Base-by-base conservation (phyloP, 2,329 filamentous ascomycete genomes). In the Chaetomiaceae sp. region DNA sequence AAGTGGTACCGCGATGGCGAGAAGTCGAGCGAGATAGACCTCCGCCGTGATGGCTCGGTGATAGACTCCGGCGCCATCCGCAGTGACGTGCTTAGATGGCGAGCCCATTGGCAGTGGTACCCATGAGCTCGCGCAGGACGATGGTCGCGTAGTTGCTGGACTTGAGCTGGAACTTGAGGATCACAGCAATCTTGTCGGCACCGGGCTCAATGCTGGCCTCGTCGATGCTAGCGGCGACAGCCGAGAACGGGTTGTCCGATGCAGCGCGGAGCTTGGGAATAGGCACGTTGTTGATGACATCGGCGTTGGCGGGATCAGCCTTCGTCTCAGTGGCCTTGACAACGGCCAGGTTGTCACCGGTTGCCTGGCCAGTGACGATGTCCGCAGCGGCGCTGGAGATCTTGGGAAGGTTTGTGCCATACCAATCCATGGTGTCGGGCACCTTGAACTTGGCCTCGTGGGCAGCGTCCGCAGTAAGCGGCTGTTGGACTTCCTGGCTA, bases 141-240 rank as follows among this genome's bases (percentile, higher is more conserved):
- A 70, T 60, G 13, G 67, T 70, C 2, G 67, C 67, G 39, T 70
- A 70, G 58, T 67, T 68, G 61, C 67, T 70, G 14, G 62, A 53
- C 44, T 61, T 63, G 7, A 70, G 59, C 31, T 66, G 63, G 50
- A 70, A 69, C 51, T 68, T 68, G 27, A 70, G 63, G 7, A 64
- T 60, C 7, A 70, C 67, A 16, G 67, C 67, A 52, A 70, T 63
- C 54, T 67, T 65, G 44, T 48, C 42, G 3, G 58, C 60, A n/a
- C 34, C 31, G 4, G 52, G 51, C 14, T 55, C 50, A 20, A 55
- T 48, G 41, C 16, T 44, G 47, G 60, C 55, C 21, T 60, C 58
- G 14, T 62, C 60, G 5, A 49, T 58, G 25, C 49, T 40, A 6
- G 51, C 38, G n/a, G 33, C 53, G 14, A 48, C 12, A 7, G 47